A percentile compares a stretch with the other conserved stretches of the same genome.
phyloP scores from a whole-genome alignment of 192 early-diverging fungal species.

The Backusella australiensis region DNA sequence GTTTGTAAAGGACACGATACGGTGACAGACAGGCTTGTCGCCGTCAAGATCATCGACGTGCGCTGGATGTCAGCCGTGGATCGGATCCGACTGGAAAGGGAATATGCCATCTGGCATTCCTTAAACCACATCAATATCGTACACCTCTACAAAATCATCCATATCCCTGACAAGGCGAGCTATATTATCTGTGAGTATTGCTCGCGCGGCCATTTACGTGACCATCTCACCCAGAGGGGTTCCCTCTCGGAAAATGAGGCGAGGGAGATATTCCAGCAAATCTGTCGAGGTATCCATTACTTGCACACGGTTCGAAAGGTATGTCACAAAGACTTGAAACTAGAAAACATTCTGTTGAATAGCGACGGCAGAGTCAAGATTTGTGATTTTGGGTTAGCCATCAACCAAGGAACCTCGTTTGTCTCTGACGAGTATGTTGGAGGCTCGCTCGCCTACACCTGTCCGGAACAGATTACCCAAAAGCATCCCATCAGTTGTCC shows the following conservation, averaged over 20 bases:
- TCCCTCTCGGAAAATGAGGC: conserved; percentile 52
- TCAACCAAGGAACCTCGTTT: conserved; percentile 27
- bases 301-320: conserved; percentile 67
- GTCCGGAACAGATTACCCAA: conserved; percentile 65
- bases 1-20: conserved; percentile 65
- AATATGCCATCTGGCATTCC: conserved; percentile 64
- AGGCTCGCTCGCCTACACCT: conserved; percentile 68
- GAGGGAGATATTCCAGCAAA: conserved; percentile 65
- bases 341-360: conserved; percentile 85
- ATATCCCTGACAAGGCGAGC: conserved; percentile 59
- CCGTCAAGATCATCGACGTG: conserved; percentile 67
- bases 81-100: conserved; percentile 53
- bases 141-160: conserved; percentile 57
- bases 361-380: conserved; percentile 67
- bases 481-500: conserved; percentile 42
- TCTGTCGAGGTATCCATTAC: conserved; percentile 73
- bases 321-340: conserved; percentile 86
- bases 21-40: conserved; percentile 45
- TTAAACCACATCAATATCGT: conserved; percentile 72
- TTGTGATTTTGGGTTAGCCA: conserved; percentile 84
- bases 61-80: conserved; percentile 14
- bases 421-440: conserved; percentile 29
- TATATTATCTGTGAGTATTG: conserved; percentile 72
- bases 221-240: conserved; percentile 44
- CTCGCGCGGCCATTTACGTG: conserved; percentile 59